phyloP scores from a whole-genome alignment of 2,329 filamentous ascomycete species.

The Ophiostoma angusticollis region DNA sequence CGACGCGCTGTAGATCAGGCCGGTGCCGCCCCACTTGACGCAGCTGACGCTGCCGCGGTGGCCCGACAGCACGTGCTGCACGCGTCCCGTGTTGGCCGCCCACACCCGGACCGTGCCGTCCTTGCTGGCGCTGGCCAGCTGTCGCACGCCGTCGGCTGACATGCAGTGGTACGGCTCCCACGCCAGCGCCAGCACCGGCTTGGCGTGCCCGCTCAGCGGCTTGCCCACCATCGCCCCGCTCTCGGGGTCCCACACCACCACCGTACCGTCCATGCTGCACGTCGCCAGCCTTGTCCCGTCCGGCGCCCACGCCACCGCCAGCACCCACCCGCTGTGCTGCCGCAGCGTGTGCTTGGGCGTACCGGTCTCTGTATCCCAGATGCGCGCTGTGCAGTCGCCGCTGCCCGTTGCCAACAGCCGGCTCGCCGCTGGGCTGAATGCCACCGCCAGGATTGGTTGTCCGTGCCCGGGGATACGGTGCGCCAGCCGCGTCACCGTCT shows the following conservation, averaged over 20 bases:
- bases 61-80: conserved; percentile 72
- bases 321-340: conserved; percentile 80
- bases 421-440: conserved; percentile 72
- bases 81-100: conserved; percentile 64
- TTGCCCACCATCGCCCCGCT: conserved; percentile 63
- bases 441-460: conserved; percentile 73
- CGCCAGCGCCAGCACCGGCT: conserved; percentile 75
- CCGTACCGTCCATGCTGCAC: conserved; percentile 83
- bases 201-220: conserved; percentile 70
- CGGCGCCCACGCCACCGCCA: conserved; percentile 77
- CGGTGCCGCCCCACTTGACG: conserved; percentile 88
- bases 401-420: conserved; percentile 74
- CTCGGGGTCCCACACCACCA: conserved; percentile 79
- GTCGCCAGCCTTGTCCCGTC: conserved; percentile 73
- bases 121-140: conserved; percentile 78
- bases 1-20: conserved; percentile 68
- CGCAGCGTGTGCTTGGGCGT: conserved; percentile 77
- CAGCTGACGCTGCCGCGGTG: conserved; percentile 85
- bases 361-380: conserved; percentile 92
- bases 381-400: conserved; percentile 78
- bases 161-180: conserved; percentile 94
- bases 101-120: conserved; percentile 81
- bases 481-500: conserved; percentile 80
- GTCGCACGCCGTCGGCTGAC: conserved; percentile 55
- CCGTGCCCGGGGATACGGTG: conserved; percentile 84